Conservation (phyloP, 352 stramenopile genomes). For the Pythium scleroteichum region DNA sequence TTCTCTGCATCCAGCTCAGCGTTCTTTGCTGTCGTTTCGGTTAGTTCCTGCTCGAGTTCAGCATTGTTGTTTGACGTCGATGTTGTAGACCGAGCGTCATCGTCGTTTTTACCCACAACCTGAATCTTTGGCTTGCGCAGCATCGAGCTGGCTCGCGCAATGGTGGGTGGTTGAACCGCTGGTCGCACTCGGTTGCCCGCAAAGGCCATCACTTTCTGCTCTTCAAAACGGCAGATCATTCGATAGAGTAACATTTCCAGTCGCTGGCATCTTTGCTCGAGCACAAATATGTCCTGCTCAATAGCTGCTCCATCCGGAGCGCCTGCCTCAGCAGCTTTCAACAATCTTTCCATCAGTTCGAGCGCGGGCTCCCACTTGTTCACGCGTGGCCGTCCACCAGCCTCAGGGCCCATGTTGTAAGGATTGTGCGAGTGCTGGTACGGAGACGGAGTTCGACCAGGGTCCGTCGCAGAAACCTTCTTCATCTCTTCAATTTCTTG, state of each 20-base stretch:
- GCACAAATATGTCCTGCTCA: constrained; percentile 37
- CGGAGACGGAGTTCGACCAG: constrained; percentile 3
- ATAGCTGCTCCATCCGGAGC: constrained; percentile 40
- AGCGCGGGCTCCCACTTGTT: constrained; percentile 80
- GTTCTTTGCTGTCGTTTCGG: constrained; percentile 38
- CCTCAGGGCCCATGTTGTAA: constrained; percentile 30
- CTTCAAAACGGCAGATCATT: constrained; percentile 86
- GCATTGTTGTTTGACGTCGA: constrained; percentile 30
- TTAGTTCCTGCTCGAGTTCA: constrained; percentile 47
- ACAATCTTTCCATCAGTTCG: constrained; percentile 78
- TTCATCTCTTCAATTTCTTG: constrained; percentile 56
- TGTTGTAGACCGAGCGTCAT: constrained; percentile 42
- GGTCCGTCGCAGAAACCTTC: constrained; percentile 1
- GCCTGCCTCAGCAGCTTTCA: constrained; percentile 57
- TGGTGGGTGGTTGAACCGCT: constrained; percentile 17
- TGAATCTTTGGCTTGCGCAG: constrained; percentile 52
- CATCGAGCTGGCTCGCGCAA: constrained; percentile 28
- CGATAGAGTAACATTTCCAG: constrained; percentile 84
- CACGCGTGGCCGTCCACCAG: constrained; percentile 30
- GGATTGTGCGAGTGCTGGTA: constrained; percentile 24
- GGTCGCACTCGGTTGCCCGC: constrained; percentile 37
- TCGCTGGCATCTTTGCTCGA: constrained; percentile 62
- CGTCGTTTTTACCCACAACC: constrained; percentile 41
- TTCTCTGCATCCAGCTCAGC: constrained; percentile 70
- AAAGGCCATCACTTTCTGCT: constrained; percentile 75